Conservation (phyloP, 176 grass and related monocot genomes). For the Musa schizocarpa region DNA sequence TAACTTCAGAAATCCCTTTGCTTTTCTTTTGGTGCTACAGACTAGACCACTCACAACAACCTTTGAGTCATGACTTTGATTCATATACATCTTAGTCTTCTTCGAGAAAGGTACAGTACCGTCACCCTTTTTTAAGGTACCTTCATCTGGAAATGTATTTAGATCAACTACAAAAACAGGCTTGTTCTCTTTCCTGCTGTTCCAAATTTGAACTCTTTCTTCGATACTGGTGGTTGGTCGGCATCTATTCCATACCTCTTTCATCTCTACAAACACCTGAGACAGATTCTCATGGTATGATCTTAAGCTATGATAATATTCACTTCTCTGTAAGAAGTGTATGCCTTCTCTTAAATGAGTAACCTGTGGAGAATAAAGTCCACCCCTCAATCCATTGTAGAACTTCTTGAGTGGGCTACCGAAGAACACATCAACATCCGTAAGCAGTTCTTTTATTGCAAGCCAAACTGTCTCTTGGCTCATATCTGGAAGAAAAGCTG, state of each 20-base stretch:
- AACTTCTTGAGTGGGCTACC: constrained; percentile 47
- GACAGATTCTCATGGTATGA: constrained; percentile 51
- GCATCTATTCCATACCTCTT: constrained; percentile 29
- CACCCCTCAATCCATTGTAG: constrained; percentile 45
- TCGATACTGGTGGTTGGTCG: constrained; percentile 15
- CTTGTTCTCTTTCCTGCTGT: constrained; percentile 25
- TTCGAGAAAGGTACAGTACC: constrained; percentile 27
- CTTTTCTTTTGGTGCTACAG: constrained; percentile 21
- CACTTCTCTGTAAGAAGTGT: constrained; percentile 39
- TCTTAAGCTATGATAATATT: constrained; percentile 57
- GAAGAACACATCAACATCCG: constrained; percentile 52
- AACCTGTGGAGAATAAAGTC: constrained; percentile 70
- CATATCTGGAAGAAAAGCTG: constrained; percentile 71
- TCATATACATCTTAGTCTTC: constrained; percentile 20
- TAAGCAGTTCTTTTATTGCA: constrained; percentile 55
- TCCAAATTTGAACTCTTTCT: constrained; percentile 45
- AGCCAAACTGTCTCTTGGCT: constrained; percentile 39
- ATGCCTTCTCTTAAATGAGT: constrained; percentile 46
- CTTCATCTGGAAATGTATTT: constrained; percentile 40
- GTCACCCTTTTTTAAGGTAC: constrained; percentile 10
- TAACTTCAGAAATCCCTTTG: constrained; percentile 28
- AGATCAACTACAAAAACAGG: constrained; percentile 30
- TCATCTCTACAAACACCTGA: constrained; percentile 40
- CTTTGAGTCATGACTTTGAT: constrained; percentile 16
- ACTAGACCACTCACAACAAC: constrained; percentile 12